Evolutionary conservation across 257 asterid genomes (phyloP), one percentile per base, ranked within the genome.

Genomic region (Paulownia fortunei): DNA sequence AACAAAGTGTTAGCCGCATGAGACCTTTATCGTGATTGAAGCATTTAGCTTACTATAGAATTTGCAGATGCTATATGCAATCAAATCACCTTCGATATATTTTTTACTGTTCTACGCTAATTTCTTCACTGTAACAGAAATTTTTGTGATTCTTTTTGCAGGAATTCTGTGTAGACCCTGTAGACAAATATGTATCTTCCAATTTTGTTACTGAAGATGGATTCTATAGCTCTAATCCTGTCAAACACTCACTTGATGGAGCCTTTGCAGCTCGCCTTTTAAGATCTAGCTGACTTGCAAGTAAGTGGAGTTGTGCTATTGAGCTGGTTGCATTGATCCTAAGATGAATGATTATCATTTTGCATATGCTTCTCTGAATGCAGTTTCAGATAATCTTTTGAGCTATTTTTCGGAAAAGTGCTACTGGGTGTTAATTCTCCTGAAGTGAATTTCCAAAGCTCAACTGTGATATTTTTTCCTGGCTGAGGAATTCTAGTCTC

Each of bases 181-280:
- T 77, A 30, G 83, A 86, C 83, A 82, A 52, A 81, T 94, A 85
- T 21, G 92, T 94, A 61, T 74, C 96, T 11, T 69, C 85, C 8
- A 51, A 47, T 67, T 94, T 94, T 84, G 88, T 86, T 8, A 91
- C 89, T 0, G 75, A 39, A 67, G 83, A 72, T 39, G 98, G 98
- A 58, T 89, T 89, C 78, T 94, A 88, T 54, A 79, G 85, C 79
- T 89, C 98, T 6, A 87, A 82, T 82, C 98, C 98, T 49, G 88
- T 87, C 63, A 91, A 86, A 76, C 94, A 94, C 88, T 88, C 89
- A 39, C 76, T 89, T 41, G 98, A 94, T 55, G 98, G 98, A 79
- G 98, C 98, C 83, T 94, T 94, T 80, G 98, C 98, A 76, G 98
- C 98, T 83, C 98, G 98, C 21, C 97, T 94, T 58, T 11, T 88